Evolutionary conservation across 768 basidiomycete genomes (phyloP).

Genomic region (Tricholoma bakamatsutake): DNA sequence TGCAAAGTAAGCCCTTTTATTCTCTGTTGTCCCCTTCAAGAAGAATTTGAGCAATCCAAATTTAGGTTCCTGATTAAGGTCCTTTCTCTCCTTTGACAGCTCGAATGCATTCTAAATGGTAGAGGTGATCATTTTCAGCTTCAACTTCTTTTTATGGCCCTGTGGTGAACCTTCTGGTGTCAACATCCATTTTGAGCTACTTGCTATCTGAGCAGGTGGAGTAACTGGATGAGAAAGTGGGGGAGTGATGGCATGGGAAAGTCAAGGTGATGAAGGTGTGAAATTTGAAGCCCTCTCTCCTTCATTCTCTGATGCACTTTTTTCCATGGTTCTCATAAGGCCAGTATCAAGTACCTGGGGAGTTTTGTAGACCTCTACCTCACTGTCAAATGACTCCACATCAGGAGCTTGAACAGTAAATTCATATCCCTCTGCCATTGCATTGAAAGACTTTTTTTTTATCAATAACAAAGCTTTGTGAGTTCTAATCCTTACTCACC

Average conservation of each 20-base stretch:
- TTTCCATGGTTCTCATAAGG: background rate
- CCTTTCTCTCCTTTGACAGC: background rate
- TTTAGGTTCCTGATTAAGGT: conserved; percentile 1
- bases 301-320: background rate
- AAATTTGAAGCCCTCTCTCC: background rate
- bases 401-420: background rate
- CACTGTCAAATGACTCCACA: background rate
- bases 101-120: background rate
- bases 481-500: background rate
- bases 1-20: conserved; percentile 1
- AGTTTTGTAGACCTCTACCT: background rate
- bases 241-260: background rate
- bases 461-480: background rate
- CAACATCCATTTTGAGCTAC: background rate
- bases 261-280: background rate
- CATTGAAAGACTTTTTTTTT: background rate
- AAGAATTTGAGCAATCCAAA: background rate
- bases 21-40: background rate
- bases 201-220: conserved; percentile 1
- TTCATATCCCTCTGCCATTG: background rate
- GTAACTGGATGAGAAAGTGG: background rate
- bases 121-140: background rate
- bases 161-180: background rate
- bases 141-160: background rate
- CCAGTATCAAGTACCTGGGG: background rate